Base-by-base conservation (phyloP, 805 yeast species). In the Candida multigemmis region DNA sequence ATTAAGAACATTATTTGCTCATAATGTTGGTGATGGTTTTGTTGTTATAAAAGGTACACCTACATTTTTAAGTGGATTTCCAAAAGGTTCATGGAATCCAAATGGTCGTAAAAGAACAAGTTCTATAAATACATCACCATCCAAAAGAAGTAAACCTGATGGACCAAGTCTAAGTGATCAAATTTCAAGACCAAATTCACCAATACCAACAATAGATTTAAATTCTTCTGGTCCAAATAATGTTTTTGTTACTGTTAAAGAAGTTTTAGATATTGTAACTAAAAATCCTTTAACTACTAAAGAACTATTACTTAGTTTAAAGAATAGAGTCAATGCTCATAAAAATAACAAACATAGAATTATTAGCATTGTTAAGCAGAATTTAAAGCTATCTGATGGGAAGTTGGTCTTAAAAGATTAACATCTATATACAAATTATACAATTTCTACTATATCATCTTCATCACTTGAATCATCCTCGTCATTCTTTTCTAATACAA, bases 41-140 rank as follows among this genome's bases (percentile, higher is more conserved):
- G 71, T 81, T 24, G 69, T 73, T 9, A 53, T 87, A 23, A 79
- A 68, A 40, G 81, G 86, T 1, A 73, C 80, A 5, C 63, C 70
- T 9, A 61, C 64, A 20, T 61, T 81, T 10, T 61, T 87, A 33
- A 48, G 56, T 11, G 68, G 68, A 19, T 85, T 86, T 56, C 91
- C 91, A 2, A 56, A 49, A 12, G 94, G 94, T 15, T 82, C 75
- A 28, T 87, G 96, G 96, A 78, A 78, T 51, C 89, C 95, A 13
- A 61, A 60, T 7, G 62, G 61, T 35, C 68, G 53, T 16, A 57
- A 56, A 32, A 44, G 65, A 26, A 44, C 50, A 8, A 19, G 44
- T 6, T 38, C 44, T 12, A 41, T 18, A 5, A 38, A 41, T 1
- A 43, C 37, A 6, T 38, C 56, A 4, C 55, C 63, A 1, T 35